These are phyloP conservation scores for Phoenix dactylifera DNA, from an alignment of 176 grass and related monocot species.

Conservation along the genomic window DNA sequence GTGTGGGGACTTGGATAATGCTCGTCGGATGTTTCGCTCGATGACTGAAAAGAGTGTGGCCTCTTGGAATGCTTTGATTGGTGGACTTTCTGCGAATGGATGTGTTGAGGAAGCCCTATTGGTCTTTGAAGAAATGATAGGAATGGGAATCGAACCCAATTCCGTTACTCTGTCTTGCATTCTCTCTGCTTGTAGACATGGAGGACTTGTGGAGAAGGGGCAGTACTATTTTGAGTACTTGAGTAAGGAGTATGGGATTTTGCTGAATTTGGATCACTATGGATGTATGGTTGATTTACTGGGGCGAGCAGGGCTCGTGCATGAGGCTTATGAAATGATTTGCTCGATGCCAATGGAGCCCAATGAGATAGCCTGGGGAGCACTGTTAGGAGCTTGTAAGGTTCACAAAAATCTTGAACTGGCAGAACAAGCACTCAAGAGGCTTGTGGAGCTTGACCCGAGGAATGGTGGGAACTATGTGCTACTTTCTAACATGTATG, in stretches of 20 bases:
- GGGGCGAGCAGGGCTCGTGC: not conserved
- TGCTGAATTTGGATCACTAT: too few species aligned
- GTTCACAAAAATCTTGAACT: not conserved
- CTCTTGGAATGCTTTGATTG: slow-evolving; percentile 7
- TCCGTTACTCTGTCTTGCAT: not conserved
- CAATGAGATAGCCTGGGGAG: not conserved
- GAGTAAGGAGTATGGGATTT: too few species aligned
- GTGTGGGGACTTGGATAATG: slow-evolving; percentile 2
- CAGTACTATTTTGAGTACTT: too few species aligned
- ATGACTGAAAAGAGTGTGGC: not conserved
- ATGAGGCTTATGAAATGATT: not conserved
- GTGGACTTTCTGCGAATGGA: not conserved
- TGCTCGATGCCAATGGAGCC: not conserved
- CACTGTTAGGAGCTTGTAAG: not conserved
- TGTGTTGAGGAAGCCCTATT: not conserved
- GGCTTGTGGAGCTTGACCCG: not conserved
- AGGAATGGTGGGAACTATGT: not conserved
- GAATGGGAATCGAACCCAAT: not conserved
- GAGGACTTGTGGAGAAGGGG: not conserved
- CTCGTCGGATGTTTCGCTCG: not conserved
- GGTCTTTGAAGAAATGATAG: not conserved
- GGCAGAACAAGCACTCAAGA: not conserved
- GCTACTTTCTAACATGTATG: not conserved
- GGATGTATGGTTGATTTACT: not conserved
- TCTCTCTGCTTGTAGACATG: not conserved